Evolutionary conservation across 192 early-diverging fungal genomes (phyloP), one percentile per base, ranked within the genome.

Genomic region (Globomyces pollinis-pini): DNA sequence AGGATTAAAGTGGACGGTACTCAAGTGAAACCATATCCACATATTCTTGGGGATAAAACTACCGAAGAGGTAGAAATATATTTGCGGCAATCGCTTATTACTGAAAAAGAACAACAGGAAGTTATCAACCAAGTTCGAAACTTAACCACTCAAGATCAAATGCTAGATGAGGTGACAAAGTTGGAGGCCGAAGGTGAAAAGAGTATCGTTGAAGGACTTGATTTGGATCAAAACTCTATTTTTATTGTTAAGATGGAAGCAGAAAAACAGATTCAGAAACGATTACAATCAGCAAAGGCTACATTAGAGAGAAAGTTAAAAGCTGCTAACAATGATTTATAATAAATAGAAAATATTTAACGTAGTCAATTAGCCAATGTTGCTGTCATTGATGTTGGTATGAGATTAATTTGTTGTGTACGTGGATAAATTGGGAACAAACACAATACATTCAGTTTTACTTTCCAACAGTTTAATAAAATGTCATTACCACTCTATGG

Each of bases 61-160:
- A 24, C 38, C 38, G 56, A 65, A 15, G 72, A 78, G 33, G 61
- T 64, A 3, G 69, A 70, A 16, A 62, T 75, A 18, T 72, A 68
- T 41, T 68, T 75, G 13, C 43, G 69, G 1, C 44, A 32, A 13
- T 70, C 63, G 4, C 64, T 78, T 0, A 69, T 75, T 0, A 63
- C 56, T 8, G 72, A 78, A 33, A 31, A 53, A 50, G 76, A 78
- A 38, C 63, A 51, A 2, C 44, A 60, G n/a, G 67, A 60, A 1
- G 76, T 78, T 4, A 70, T 78, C 36, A 68, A 74, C 23, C 67
- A 78, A 51, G 72, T 78, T 11, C 64, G 64, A 28, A 36, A 59
- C 1, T 65, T 78, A 66, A 55, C 70, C 1, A 64, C 52, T 3
- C 72, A 69, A 26, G 56, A 67, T 11, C 12, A n/a, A 23, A 66